phyloP scores from a whole-genome alignment of 768 basidiomycete genomes.

The Panaeolus cyanescens region DNA sequence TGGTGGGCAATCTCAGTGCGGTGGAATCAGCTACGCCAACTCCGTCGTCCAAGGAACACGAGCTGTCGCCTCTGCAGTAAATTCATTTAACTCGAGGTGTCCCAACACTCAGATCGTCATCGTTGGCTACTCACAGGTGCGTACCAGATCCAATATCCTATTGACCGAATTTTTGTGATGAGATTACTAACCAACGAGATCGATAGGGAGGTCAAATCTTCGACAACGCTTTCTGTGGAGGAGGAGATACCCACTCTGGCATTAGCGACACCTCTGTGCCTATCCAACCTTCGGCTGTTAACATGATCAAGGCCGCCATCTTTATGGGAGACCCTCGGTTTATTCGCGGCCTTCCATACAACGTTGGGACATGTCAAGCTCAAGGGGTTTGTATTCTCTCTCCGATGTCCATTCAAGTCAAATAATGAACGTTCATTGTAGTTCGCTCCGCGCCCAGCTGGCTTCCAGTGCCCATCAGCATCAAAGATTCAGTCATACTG shows the following conservation, averaged over 20 bases:
- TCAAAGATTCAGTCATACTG: constrained; percentile 32
- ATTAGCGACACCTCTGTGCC: constrained; percentile 29
- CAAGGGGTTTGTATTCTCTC: constrained; percentile 24
- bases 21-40: constrained; percentile 32
- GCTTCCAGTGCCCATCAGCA: constrained; percentile 31
- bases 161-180: neutral
- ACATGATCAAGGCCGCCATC: constrained; percentile 34
- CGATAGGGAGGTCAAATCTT: constrained; percentile 35
- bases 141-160: neutral
- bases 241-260: constrained; percentile 33
- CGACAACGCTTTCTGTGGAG: constrained; percentile 34
- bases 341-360: constrained; percentile 31
- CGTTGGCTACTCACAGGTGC: constrained; percentile 34
- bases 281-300: constrained; percentile 26
- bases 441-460: constrained; percentile 34
- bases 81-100: constrained; percentile 32
- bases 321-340: constrained; percentile 36
- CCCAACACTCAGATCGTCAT: constrained; percentile 31
- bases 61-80: constrained; percentile 31
- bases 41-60: constrained; percentile 29
- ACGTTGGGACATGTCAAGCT: constrained; percentile 33
- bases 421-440: constrained; percentile 1
- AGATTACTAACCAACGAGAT: too few species aligned
- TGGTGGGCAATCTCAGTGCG: constrained; percentile 32
- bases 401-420: neutral